Percentiles rank a stretch among this genome's conserved stretches.
Conservation (phyloP, 306 rosid genomes). For the Cyclanthera cordifolia region DNA sequence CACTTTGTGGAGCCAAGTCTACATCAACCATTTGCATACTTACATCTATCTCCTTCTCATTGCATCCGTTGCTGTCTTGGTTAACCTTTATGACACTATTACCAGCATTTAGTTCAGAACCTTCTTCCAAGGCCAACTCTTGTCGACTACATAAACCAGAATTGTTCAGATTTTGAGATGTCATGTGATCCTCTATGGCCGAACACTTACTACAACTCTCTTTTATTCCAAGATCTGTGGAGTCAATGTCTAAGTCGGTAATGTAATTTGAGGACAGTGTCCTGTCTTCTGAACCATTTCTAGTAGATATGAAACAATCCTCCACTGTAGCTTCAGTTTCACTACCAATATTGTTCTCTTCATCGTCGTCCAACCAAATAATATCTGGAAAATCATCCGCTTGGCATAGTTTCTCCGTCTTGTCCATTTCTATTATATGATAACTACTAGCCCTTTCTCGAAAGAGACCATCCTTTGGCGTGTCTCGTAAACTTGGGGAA, state of each 20-base stretch:
- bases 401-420: not conserved
- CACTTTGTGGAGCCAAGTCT: not conserved
- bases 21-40: too few species aligned
- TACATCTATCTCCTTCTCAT: not conserved
- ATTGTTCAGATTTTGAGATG: not conserved
- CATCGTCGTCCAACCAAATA: conserved; percentile 6
- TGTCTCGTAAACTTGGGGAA: conserved; percentile 17
- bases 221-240: not conserved
- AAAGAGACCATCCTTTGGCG: conserved; percentile 14
- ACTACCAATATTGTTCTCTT: conserved; percentile 18
- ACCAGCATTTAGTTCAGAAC: not conserved
- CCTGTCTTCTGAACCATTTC: conserved; percentile 11
- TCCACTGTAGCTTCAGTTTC: conserved; percentile 14
- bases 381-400: conserved; percentile 13
- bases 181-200: not conserved
- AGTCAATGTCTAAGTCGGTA: not conserved
- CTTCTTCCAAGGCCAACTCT: not conserved
- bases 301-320: conserved; percentile 3
- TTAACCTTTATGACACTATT: not conserved
- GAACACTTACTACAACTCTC: not conserved
- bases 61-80: not conserved
- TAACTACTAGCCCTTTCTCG: conserved; percentile 8
- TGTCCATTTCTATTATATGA: not conserved
- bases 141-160: conserved; percentile 1
- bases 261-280: conserved; percentile 12